Conservation (phyloP, 257 asterid species). For the Cynanchum wilfordii region DNA sequence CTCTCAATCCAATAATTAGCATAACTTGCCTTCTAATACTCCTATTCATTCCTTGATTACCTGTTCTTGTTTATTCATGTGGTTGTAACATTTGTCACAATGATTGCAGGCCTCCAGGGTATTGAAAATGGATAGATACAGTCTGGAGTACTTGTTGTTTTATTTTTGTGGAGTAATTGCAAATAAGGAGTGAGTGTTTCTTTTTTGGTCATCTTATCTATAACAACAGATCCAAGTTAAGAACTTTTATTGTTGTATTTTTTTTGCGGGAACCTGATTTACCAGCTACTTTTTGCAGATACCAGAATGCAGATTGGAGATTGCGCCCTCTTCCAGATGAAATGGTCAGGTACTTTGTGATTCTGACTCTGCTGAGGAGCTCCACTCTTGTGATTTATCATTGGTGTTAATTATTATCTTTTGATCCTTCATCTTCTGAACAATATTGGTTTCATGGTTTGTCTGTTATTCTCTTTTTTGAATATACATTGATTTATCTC, state of each 20-base stretch:
- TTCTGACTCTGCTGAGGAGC: neutral
- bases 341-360: constrained; percentile 61
- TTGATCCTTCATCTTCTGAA: neutral
- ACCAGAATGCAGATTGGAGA: constrained; percentile 99
- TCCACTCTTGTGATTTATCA: neutral
- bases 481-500: neutral
- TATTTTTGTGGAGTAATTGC: constrained; percentile 90
- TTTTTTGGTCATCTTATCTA: constrained; percentile 12
- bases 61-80: constrained; percentile 12
- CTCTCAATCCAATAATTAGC: neutral
- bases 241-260: neutral
- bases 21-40: neutral
- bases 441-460: neutral
- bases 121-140: constrained; percentile 79
- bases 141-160: constrained; percentile 75
- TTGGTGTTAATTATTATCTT: neutral
- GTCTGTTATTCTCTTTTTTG: neutral
- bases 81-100: constrained; percentile 13
- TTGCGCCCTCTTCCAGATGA: constrained; percentile 84
- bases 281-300: constrained; percentile 42
- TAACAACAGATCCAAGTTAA: neutral
- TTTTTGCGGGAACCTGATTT: constrained; percentile 11
- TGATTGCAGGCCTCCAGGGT: constrained; percentile 84
- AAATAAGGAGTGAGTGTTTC: constrained; percentile 75
- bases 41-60: neutral